phyloP scores from a whole-genome alignment of 495 filamentous ascomycete genomes.

The Neurospora pannonica region DNA sequence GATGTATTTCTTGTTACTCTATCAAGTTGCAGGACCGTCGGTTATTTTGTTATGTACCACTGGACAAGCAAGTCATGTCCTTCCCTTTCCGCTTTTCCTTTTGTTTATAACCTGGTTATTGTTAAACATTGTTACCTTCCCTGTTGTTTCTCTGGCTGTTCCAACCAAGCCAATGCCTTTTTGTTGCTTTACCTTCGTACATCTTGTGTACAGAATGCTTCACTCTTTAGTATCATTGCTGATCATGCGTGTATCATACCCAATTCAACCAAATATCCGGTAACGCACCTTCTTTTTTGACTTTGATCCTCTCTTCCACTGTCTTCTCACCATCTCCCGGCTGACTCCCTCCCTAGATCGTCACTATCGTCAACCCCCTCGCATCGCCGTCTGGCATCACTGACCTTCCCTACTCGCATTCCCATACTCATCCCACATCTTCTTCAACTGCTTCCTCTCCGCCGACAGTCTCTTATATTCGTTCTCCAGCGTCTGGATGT shows the following conservation, averaged over 20 bases:
- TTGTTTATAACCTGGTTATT: neutral
- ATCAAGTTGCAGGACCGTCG: neutral
- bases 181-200: neutral
- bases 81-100: neutral
- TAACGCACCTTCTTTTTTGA: neutral
- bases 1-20: neutral
- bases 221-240: neutral
- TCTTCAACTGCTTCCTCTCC: slow-evolving; percentile 8
- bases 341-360: no score
- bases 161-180: neutral
- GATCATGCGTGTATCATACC: neutral
- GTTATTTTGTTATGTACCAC: neutral
- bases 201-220: neutral
- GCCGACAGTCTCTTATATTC: slow-evolving; percentile 5
- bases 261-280: neutral
- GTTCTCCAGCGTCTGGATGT: slow-evolving; percentile 16
- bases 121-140: neutral
- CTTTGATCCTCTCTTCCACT: neutral
- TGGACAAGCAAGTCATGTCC: neutral
- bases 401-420: neutral
- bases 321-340: neutral
- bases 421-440: slow-evolving; percentile 2
- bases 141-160: neutral
- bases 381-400: no score
- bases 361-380: no score